Conservation (phyloP, 495 filamentous ascomycete species). For the Aspergillus sclerotioniger region DNA sequence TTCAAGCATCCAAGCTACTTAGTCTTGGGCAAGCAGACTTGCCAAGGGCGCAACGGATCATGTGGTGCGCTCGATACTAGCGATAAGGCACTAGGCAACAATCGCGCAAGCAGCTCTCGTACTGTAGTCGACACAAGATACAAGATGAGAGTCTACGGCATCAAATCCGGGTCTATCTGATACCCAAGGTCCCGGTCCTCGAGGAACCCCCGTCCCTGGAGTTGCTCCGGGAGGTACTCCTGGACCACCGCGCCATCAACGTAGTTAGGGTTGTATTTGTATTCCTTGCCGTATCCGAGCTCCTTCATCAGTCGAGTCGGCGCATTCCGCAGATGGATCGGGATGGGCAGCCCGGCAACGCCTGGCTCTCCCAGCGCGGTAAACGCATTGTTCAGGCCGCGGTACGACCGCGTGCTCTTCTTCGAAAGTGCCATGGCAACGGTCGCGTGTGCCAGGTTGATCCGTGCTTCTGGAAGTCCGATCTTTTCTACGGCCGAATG, state of each 20-base stretch:
- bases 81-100: no score
- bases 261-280: conserved; percentile 96
- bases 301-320: conserved; percentile 92
- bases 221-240: conserved; percentile 79
- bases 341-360: conserved; percentile 73
- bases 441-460: conserved; percentile 83
- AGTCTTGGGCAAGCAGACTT: no score
- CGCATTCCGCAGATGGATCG: conserved; percentile 86
- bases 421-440: conserved; percentile 78
- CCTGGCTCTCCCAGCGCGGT: conserved; percentile 74
- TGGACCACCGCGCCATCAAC: conserved; percentile 79
- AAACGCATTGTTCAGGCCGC: conserved; percentile 76
- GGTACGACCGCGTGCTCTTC: conserved; percentile 84
- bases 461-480: conserved; percentile 90
- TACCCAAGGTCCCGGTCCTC: conserved; percentile 80
- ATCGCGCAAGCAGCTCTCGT: no score
- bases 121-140: not conserved
- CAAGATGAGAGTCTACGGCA: not conserved
- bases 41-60: no score
- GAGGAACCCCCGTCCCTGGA: conserved; percentile 69
- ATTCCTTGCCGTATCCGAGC: conserved; percentile 82
- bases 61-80: not conserved
- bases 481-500: conserved; percentile 85
- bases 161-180: conserved; percentile 64
- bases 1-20: no score